phyloP scores from a whole-genome alignment of 805 yeast genomes.

The Candida silvatica region DNA sequence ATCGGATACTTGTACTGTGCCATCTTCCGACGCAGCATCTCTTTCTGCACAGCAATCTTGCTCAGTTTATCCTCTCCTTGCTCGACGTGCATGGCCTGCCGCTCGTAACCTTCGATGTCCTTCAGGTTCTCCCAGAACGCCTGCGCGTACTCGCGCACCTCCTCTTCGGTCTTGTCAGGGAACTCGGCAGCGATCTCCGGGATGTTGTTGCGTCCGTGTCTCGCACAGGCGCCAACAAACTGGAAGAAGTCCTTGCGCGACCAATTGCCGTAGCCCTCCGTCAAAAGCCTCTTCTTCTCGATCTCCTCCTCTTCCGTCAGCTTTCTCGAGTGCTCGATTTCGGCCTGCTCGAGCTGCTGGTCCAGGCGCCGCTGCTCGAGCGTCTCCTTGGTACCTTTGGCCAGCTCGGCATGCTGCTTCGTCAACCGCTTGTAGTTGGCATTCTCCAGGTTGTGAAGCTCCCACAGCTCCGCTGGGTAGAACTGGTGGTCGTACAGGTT shows the following conservation, averaged over 20 bases:
- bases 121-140: conserved; percentile 75
- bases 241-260: conserved; percentile 80
- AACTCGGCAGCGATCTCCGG: conserved; percentile 68
- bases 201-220: conserved; percentile 73
- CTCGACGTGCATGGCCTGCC: conserved; percentile 73
- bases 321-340: conserved; percentile 69
- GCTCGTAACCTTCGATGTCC: conserved; percentile 84
- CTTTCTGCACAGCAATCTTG: conserved; percentile 61
- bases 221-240: conserved; percentile 64
- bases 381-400: conserved; percentile 37
- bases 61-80: conserved; percentile 80
- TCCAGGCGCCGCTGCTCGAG: conserved; percentile 15
- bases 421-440: conserved; percentile 64
- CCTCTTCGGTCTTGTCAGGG: conserved; percentile 74
- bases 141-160: conserved; percentile 66
- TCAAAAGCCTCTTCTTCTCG: conserved; percentile 47
- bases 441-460: conserved; percentile 74
- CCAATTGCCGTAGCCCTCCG: conserved; percentile 76
- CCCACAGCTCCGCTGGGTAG: conserved; percentile 67
- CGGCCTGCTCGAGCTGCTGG: conserved; percentile 49
- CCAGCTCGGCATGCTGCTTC: conserved; percentile 54
- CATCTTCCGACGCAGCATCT: conserved; percentile 68
- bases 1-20: conserved; percentile 61
- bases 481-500: conserved; percentile 88
- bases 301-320: conserved; percentile 75